phyloP scores from a whole-genome alignment of 768 basidiomycete species.

The Ramaria sp. region DNA sequence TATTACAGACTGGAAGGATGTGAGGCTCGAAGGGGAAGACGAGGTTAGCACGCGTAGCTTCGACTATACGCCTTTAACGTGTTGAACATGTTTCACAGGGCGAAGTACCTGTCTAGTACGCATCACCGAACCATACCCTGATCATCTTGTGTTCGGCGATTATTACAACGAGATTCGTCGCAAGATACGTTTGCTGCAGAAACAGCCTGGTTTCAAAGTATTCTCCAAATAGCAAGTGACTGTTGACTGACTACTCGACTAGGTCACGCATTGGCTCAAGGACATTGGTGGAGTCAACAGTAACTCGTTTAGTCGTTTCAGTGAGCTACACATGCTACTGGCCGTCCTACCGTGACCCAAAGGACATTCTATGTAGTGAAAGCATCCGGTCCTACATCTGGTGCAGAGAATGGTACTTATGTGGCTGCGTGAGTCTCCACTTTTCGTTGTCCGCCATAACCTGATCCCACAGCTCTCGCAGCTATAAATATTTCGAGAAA shows the following conservation, averaged over 20 bases:
- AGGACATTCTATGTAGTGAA: conserved; percentile 24
- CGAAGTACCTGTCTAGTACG: conserved; percentile 23
- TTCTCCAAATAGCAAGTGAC: neutral
- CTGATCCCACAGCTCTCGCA: conserved; percentile 8
- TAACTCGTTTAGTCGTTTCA: conserved; percentile 36
- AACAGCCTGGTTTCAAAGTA: conserved; percentile 34
- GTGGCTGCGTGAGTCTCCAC: conserved; percentile 26
- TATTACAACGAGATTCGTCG: conserved; percentile 36
- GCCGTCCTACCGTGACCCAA: neutral
- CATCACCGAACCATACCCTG: neutral
- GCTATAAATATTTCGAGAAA: conserved; percentile 41
- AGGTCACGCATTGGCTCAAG: conserved; percentile 36
- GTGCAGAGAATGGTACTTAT: conserved; percentile 36
- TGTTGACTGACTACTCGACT: neutral
- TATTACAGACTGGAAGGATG: conserved; percentile 25
- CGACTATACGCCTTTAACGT: too few species aligned
- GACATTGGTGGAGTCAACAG: conserved; percentile 37
- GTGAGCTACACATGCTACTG: conserved; percentile 17
- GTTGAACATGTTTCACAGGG: conserved; percentile 10
- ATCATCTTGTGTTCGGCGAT: conserved; percentile 21
- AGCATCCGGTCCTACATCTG: conserved; percentile 28
- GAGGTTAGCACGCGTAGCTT: neutral
- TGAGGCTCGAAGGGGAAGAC: conserved; percentile 31
- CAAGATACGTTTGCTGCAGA: conserved; percentile 32
- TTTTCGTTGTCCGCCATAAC: neutral